These are phyloP conservation scores for Daldinia eschscholtzii DNA, from an alignment of 2,329 filamentous ascomycete genomes.

Conservation along the genomic window DNA sequence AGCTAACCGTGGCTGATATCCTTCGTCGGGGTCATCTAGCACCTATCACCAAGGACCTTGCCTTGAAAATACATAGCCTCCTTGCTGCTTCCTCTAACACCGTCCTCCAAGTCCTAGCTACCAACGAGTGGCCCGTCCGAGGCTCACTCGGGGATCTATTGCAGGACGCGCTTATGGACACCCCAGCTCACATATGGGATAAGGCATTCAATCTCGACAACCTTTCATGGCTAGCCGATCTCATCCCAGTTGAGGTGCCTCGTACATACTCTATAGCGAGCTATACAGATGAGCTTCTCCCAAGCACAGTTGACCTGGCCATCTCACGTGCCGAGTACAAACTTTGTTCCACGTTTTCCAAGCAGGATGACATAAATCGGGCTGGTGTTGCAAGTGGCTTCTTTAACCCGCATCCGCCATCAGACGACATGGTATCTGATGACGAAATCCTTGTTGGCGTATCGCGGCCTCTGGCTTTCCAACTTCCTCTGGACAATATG, in stretches of 20 bases:
- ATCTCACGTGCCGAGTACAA: slow-evolving; percentile 66
- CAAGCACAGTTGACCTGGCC: slow-evolving; percentile 64
- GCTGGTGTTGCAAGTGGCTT: slow-evolving; percentile 66
- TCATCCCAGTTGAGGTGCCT: slow-evolving; percentile 63
- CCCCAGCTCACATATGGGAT: slow-evolving; percentile 63
- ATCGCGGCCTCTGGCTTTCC: slow-evolving; percentile 64
- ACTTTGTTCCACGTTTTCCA: slow-evolving; percentile 58
- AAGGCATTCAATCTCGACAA: slow-evolving; percentile 61
- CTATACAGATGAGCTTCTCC: slow-evolving; percentile 63
- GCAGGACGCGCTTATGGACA: slow-evolving; percentile 62
- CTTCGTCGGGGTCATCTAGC: slow-evolving; percentile 65
- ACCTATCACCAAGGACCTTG: slow-evolving; percentile 64
- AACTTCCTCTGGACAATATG: slow-evolving; percentile 63
- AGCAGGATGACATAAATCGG: slow-evolving; percentile 51
- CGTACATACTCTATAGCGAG: slow-evolving; percentile 67
- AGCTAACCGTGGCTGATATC: slow-evolving; percentile 62
- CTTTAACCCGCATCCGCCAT: slow-evolving; percentile 62
- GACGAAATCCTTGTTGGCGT: slow-evolving; percentile 66
- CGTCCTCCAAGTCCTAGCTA: slow-evolving; percentile 62
- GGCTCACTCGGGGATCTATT: slow-evolving; percentile 65
- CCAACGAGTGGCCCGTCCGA: slow-evolving; percentile 64
- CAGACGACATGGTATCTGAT: slow-evolving; percentile 56
- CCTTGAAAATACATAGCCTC: slow-evolving; percentile 62
- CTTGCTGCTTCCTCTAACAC: slow-evolving; percentile 64
- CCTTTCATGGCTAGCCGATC: slow-evolving; percentile 60